Conservation (phyloP, 179 eudicot species). For the Heliamphora pulchella region DNA sequence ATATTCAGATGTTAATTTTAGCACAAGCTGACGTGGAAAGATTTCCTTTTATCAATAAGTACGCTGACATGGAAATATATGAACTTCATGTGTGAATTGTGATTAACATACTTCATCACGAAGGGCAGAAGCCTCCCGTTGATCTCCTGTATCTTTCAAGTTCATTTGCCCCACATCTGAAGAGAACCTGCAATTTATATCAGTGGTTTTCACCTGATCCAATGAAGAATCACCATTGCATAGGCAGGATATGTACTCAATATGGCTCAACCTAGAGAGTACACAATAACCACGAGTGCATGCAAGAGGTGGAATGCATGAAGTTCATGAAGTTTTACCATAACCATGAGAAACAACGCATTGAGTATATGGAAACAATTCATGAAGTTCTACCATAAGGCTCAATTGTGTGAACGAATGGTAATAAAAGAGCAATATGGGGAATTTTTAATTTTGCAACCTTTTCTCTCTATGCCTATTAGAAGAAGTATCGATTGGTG, state of each 20-base stretch:
- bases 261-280: neutral
- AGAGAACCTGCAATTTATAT: conserved; percentile 49
- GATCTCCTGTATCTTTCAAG: conserved; percentile 44
- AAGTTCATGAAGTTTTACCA: neutral
- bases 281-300: neutral
- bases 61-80: neutral
- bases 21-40: conserved; percentile 1
- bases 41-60: neutral
- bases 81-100: neutral
- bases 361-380: neutral
- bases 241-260: neutral
- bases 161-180: conserved; percentile 41
- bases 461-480: conserved; percentile 45
- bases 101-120: conserved; percentile 62
- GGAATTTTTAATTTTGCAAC: conserved; percentile 17
- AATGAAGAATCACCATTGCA: neutral
- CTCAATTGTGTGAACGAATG: neutral
- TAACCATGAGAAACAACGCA: neutral
- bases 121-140: conserved; percentile 69
- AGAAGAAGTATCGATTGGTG: conserved; percentile 68
- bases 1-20: neutral
- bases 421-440: neutral
- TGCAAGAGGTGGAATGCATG: neutral
- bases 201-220: neutral
- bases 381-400: neutral